Conservation (phyloP, 2,329 filamentous ascomycete genomes). For the Didymella lethalis region DNA sequence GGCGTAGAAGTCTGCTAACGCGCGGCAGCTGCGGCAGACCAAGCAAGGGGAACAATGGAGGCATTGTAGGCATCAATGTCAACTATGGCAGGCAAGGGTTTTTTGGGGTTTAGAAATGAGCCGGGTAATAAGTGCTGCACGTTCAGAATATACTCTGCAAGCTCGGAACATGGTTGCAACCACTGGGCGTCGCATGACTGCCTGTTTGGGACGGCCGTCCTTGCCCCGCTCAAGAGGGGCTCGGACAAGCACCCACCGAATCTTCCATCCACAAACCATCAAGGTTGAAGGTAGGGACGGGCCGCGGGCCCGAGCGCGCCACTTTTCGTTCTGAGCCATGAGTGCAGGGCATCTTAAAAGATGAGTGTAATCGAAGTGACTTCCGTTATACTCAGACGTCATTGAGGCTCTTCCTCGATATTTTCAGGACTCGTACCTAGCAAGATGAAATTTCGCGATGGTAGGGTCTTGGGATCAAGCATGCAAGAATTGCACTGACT, state of each 20-base stretch:
- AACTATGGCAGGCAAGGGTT: neutral
- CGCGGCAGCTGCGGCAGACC: slow-evolving; percentile 10
- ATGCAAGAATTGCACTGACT: slow-evolving; percentile 17
- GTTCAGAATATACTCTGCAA: neutral
- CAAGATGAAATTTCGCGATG: slow-evolving; percentile 69
- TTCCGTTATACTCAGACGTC: slow-evolving; percentile 4
- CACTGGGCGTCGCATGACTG: slow-evolving; percentile 4
- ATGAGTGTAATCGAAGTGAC: neutral
- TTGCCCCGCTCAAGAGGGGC: slow-evolving; percentile 22
- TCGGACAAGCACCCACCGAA: slow-evolving; percentile 33
- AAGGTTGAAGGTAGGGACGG: slow-evolving; percentile 25
- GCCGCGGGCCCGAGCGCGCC: slow-evolving; percentile 29
- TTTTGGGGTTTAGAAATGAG: neutral
- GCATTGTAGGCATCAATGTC: neutral
- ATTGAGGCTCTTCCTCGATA: slow-evolving; percentile 8
- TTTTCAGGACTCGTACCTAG: neutral
- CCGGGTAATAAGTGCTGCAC: neutral
- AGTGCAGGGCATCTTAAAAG: slow-evolving; percentile 10
- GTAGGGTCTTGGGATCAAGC: slow-evolving; percentile 38
- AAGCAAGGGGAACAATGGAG: slow-evolving; percentile 10
- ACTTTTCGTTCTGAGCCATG: slow-evolving; percentile 1
- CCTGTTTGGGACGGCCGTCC: slow-evolving; percentile 7
- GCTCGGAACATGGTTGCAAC: neutral
- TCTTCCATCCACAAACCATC: slow-evolving; percentile 33
- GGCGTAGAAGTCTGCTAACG: neutral